phyloP scores from a whole-genome alignment of 2,329 filamentous ascomycete species.

The Neofusicoccum sp. region DNA sequence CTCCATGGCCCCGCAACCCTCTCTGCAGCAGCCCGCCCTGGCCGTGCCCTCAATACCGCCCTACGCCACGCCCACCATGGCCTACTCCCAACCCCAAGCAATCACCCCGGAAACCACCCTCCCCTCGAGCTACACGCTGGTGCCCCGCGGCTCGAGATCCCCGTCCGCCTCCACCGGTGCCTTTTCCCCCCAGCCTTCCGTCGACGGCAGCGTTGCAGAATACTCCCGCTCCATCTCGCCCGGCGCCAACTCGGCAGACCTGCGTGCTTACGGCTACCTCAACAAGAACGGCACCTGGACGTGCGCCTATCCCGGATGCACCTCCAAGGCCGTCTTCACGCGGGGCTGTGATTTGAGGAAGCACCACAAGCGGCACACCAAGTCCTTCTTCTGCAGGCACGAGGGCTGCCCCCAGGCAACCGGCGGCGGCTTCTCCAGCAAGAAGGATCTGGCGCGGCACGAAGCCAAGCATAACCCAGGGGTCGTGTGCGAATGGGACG shows the following conservation, averaged over 20 bases:
- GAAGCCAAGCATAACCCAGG: conserved; percentile 65
- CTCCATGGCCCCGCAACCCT: conserved; percentile 15
- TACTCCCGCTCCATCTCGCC: conserved; percentile 43
- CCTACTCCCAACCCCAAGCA: conserved; percentile 15
- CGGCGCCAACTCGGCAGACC: conserved; percentile 37
- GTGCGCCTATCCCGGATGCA: conserved; percentile 61
- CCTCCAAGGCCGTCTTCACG: conserved; percentile 60
- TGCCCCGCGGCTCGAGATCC: conserved; percentile 13
- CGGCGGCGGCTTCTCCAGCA: conserved; percentile 62
- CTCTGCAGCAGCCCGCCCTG: neutral
- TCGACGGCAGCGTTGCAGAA: conserved; percentile 19
- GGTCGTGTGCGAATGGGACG: conserved; percentile 61
- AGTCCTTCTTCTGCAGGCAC: conserved; percentile 63
- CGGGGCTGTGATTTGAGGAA: conserved; percentile 65
- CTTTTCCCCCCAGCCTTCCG: conserved; percentile 19
- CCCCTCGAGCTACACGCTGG: conserved; percentile 18
- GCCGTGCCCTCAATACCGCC: conserved; percentile 17
- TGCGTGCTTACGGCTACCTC: conserved; percentile 45
- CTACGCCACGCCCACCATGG: conserved; percentile 17
- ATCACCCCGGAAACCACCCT: conserved; percentile 19
- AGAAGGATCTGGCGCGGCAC: conserved; percentile 63
- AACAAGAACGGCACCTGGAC: conserved; percentile 57
- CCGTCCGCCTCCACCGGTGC: conserved; percentile 18
- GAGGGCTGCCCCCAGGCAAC: conserved; percentile 60
- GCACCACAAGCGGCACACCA: conserved; percentile 64